phyloP scores from a whole-genome alignment of 2,329 filamentous ascomycete genomes.

The Cordyceps tenuipes region DNA sequence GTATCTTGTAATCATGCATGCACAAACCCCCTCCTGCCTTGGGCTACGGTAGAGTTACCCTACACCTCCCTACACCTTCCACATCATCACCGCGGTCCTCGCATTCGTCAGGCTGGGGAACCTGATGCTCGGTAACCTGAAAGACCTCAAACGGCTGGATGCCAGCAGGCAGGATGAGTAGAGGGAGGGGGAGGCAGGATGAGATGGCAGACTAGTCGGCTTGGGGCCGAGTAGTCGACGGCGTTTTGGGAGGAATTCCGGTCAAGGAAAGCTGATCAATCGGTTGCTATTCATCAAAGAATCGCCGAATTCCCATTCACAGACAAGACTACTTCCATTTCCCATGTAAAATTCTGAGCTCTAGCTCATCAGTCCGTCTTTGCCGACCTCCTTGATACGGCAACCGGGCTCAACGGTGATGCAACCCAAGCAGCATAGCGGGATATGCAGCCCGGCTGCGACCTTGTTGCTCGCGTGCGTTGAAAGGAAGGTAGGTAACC shows the following conservation, averaged over 20 bases:
- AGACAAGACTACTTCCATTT: not conserved
- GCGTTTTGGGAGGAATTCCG: too few species aligned
- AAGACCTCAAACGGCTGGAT: not conserved
- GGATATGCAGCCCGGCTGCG: not conserved
- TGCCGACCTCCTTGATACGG: not conserved
- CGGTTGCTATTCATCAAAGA: too few species aligned
- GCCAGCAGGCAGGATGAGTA: not conserved
- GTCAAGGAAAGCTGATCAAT: too few species aligned
- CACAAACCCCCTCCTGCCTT: too few species aligned
- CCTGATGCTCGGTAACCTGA: not conserved
- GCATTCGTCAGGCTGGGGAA: conserved; percentile 1
- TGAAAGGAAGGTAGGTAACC: not conserved
- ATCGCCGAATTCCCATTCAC: too few species aligned
- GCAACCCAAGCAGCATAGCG: not conserved
- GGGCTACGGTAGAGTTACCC: too few species aligned
- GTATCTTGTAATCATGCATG: too few species aligned
- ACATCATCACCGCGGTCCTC: not conserved
- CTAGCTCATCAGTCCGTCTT: too few species aligned
- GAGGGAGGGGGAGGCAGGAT: too few species aligned
- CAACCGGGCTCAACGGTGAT: not conserved
- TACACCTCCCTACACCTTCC: too few species aligned
- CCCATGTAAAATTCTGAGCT: not conserved
- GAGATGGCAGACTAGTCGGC: too few species aligned
- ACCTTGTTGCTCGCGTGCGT: not conserved
- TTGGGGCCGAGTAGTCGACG: too few species aligned